A percentile compares a stretch with the other conserved stretches of the same genome.
phyloP scores from a whole-genome alignment of 2,329 filamentous ascomycete genomes.

The Xylariaceae sp. region DNA sequence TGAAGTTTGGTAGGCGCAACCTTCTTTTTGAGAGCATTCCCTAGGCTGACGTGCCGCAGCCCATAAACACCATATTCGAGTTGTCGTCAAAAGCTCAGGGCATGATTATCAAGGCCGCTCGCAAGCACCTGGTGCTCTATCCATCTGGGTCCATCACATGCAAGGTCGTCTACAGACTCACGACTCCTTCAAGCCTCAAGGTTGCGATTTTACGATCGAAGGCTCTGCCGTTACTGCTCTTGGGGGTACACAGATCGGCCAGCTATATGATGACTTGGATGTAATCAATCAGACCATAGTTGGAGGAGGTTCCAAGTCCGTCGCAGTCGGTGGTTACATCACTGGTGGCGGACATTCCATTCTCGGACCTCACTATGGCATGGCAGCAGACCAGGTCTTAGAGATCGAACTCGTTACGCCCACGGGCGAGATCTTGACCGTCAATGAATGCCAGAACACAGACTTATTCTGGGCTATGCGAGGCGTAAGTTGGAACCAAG shows the following conservation, averaged over 20 bases:
- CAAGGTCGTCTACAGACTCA: conserved; percentile 37
- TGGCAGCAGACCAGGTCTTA: conserved; percentile 62
- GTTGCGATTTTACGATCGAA: conserved; percentile 40
- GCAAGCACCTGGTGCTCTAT: conserved; percentile 49
- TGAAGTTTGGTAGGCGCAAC: conserved; percentile 42
- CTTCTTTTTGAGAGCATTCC: not conserved
- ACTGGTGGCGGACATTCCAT: conserved; percentile 61
- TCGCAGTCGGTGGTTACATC: conserved; percentile 59
- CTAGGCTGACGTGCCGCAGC: conserved; percentile 26
- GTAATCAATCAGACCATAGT: conserved; percentile 48
- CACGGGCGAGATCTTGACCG: conserved; percentile 45
- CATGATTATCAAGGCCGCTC: conserved; percentile 47
- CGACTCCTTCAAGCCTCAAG: conserved; percentile 40
- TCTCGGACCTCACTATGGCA: conserved; percentile 51
- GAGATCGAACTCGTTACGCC: conserved; percentile 57
- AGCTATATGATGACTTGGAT: conserved; percentile 46
- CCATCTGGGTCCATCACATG: conserved; percentile 53
- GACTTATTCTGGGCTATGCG: conserved; percentile 65
- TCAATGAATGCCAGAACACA: conserved; percentile 50
- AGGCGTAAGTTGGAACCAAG: conserved; percentile 41
- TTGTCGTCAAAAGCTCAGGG: conserved; percentile 44
- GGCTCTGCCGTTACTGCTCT: conserved; percentile 51
- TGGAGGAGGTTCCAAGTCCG: conserved; percentile 52
- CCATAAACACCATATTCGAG: conserved; percentile 40
- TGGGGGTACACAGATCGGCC: conserved; percentile 51